These are phyloP conservation scores for Trametes pubescens DNA, from an alignment of 1,284 basidiomycete genomes.

Conservation along the genomic window DNA sequence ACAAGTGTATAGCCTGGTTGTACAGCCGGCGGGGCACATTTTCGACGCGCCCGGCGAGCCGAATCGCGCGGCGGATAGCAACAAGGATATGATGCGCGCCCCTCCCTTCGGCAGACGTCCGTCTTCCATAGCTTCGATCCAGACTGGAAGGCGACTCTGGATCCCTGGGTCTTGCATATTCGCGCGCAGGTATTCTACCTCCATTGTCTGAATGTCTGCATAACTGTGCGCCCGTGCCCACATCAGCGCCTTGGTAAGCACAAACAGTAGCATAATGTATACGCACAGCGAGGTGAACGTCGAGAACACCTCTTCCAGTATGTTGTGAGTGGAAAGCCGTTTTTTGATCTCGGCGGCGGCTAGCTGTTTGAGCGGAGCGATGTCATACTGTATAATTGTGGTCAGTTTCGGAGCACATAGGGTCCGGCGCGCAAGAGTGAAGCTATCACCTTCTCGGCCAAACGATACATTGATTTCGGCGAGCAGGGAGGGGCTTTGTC, in stretches of 20 bases:
- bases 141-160: not conserved
- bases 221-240: slow-evolving; percentile 3
- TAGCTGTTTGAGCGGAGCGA: slow-evolving; percentile 21
- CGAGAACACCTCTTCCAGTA: slow-evolving; percentile 34
- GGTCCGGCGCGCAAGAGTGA: not conserved
- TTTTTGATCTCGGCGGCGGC: slow-evolving; percentile 23
- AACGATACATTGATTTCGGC: slow-evolving; percentile 17
- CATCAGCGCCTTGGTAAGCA: not conserved
- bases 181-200: not conserved
- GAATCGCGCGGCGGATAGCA: not conserved
- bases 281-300: slow-evolving; percentile 31
- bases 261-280: not conserved
- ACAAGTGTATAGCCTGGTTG: not conserved
- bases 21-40: not conserved
- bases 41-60: not conserved
- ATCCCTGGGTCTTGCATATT: not conserved
- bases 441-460: slow-evolving; percentile 11
- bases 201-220: slow-evolving; percentile 1
- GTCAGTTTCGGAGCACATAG: not conserved
- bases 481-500: not conserved
- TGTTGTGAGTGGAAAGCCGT: slow-evolving; percentile 27
- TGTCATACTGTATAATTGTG: slow-evolving; percentile 23
- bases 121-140: not conserved
- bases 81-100: not conserved
- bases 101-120: not conserved